These are phyloP conservation scores for Aspergillus ibericus DNA, from an alignment of 2,329 filamentous ascomycete species.

Conservation along the genomic window DNA sequence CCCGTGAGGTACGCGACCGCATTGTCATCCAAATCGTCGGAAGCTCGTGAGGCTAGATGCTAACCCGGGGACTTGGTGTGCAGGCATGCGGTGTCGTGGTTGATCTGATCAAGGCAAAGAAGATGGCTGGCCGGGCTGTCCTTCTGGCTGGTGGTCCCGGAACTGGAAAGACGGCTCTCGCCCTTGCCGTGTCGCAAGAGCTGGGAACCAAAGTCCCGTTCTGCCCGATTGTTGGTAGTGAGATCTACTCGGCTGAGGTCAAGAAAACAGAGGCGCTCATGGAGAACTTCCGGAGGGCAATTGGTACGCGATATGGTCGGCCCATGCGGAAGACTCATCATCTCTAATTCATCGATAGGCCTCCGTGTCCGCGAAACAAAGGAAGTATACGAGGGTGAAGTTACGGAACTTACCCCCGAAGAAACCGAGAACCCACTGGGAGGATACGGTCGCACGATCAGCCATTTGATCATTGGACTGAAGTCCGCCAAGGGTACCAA, in stretches of 20 bases:
- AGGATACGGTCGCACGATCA: conserved; percentile 96
- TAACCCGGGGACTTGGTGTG: conserved; percentile 36
- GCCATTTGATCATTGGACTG: conserved; percentile 87
- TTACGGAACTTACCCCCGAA: conserved; percentile 94
- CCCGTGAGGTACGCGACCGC: conserved; percentile 70
- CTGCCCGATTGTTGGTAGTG: conserved; percentile 95
- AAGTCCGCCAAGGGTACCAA: conserved; percentile 97
- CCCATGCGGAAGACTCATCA: neutral
- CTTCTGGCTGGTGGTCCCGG: conserved; percentile 91
- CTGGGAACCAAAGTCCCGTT: conserved; percentile 98
- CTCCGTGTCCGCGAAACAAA: conserved; percentile 97
- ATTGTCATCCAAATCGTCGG: neutral
- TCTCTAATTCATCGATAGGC: conserved; percentile 37
- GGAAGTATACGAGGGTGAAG: conserved; percentile 98
- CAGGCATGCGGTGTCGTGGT: conserved; percentile 91
- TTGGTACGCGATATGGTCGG: conserved; percentile 57
- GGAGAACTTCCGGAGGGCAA: conserved; percentile 98
- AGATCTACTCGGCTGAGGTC: conserved; percentile 96
- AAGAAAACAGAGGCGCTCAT: conserved; percentile 99
- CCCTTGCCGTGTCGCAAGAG: conserved; percentile 93
- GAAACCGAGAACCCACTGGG: conserved; percentile 97
- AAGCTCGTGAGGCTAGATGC: neutral
- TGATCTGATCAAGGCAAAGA: conserved; percentile 91
- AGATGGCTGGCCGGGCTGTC: conserved; percentile 94
- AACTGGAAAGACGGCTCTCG: conserved; percentile 95